Base-by-base conservation (phyloP, 1,284 basidiomycete genomes). In the Apiotrichum veenhuisii region DNA sequence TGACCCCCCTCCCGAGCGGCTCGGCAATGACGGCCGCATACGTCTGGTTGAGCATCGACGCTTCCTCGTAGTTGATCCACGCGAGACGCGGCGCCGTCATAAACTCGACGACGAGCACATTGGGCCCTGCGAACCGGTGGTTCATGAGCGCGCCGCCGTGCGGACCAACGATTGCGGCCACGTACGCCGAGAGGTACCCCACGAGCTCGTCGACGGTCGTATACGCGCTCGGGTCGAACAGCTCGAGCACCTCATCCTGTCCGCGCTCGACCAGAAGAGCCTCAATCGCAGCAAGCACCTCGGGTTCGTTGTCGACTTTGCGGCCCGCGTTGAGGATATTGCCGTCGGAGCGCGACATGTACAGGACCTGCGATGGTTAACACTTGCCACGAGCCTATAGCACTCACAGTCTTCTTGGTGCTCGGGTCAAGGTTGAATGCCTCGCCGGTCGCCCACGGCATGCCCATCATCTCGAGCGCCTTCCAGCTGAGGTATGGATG, bases 31-130 rank as follows among this genome's bases (percentile, higher is more conserved):
- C 15, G 5, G 30, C 40, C 27, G 50, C 26, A 42, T 51, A 51
- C 20, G 50, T 51, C 27, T 96, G 50, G 27, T 43, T 34, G 27
- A 46, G 51, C 42, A 52, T 40, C 11, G 30, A 45, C 23, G 18
- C 30, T 27, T 52, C 51, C 37, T 52, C 51, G 11, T 23, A 52
- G 42, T 52, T 52, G 15, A 45, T n/a, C 23, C 22, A 40, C n/a
- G 20, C 10, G 25, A 46, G 12, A 1, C 43, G 44, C 4, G 40
- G 27, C 5, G 42, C 38, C 3, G 45, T 45, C 11, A 54, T 22
- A n/a, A 54, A 54, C 26, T 48, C 45, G 25, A 54, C 23, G 22
- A 54, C 27, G 14, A 48, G 27, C 20, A 36, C 30, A 8, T 33
- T 36, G 18, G 44, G 52, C 8, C 44, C 30, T 1, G 44, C 44